Conservation (phyloP, 2,329 filamentous ascomycete genomes). For the Pyrenochaeta sp. region DNA sequence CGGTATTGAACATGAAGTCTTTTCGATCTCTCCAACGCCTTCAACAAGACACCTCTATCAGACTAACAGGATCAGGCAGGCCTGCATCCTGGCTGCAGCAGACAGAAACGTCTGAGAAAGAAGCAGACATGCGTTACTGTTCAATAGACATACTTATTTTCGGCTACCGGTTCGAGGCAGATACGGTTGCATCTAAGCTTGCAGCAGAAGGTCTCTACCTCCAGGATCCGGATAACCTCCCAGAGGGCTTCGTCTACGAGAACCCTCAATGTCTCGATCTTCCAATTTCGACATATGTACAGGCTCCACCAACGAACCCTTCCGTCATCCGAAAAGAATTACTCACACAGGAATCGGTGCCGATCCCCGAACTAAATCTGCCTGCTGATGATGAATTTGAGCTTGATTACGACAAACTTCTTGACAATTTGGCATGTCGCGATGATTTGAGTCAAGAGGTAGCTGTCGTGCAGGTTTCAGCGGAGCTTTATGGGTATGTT, state of each 20-base stretch:
- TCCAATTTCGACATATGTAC: slow-evolving; percentile 1
- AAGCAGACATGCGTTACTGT: not conserved
- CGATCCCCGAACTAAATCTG: not conserved
- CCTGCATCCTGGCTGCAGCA: not conserved
- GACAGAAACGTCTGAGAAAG: not conserved
- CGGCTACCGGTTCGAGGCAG: not conserved
- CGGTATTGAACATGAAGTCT: not conserved
- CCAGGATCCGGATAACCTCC: not conserved
- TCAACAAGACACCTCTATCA: not conserved
- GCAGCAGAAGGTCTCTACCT: not conserved
- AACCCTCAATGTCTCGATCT: not conserved
- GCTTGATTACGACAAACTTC: not conserved
- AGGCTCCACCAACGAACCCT: not conserved
- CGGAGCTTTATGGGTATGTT: not conserved
- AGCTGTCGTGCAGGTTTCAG: not conserved
- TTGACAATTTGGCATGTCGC: not conserved
- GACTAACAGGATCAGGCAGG: not conserved
- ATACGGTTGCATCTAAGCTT: not conserved
- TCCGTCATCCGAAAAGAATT: not conserved
- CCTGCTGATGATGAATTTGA: not conserved
- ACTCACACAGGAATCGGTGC: not conserved
- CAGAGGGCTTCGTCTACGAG: not conserved
- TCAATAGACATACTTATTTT: not conserved
- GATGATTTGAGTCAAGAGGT: not conserved
- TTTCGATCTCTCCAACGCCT: not conserved